phyloP scores from a whole-genome alignment of 129 eudicot species.

The Erigeron canadensis region DNA sequence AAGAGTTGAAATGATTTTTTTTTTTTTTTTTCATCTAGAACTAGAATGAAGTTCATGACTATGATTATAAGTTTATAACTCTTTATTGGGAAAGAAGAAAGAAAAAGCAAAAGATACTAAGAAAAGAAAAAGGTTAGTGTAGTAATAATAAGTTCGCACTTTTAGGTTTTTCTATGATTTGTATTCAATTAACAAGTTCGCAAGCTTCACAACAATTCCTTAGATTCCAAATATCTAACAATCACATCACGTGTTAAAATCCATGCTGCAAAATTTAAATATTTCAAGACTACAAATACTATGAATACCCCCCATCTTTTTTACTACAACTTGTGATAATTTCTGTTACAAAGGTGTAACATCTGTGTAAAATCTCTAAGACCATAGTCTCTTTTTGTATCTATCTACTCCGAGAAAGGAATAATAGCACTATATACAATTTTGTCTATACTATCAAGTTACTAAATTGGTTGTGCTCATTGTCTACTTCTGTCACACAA shows the following conservation, averaged over 20 bases:
- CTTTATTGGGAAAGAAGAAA: slow-evolving; percentile 16
- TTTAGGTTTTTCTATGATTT: neutral
- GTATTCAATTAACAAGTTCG: neutral
- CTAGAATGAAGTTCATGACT: neutral
- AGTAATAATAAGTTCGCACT: neutral
- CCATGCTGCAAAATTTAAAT: too few species aligned
- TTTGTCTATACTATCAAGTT: neutral
- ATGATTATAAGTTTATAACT: neutral
- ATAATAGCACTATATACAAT: neutral
- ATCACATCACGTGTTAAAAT: neutral
- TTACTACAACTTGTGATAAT: neutral
- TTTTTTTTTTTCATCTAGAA: neutral
- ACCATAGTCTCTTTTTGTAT: neutral
- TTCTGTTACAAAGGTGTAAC: neutral
- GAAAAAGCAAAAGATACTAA: slow-evolving; percentile 3
- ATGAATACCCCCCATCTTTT: too few species aligned
- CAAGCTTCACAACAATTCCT: neutral
- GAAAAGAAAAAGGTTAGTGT: neutral
- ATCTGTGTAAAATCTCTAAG: neutral
- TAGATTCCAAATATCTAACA: too few species aligned
- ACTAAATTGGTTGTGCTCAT: neutral
- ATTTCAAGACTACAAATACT: too few species aligned
- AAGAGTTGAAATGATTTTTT: too few species aligned
- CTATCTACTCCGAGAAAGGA: neutral
- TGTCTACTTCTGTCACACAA: neutral